A percentile compares a stretch with the other conserved stretches of the same genome.
Evolutionary conservation across 805 yeast species (phyloP).

Genomic region (Saccharomycopsis fibuligera): DNA sequence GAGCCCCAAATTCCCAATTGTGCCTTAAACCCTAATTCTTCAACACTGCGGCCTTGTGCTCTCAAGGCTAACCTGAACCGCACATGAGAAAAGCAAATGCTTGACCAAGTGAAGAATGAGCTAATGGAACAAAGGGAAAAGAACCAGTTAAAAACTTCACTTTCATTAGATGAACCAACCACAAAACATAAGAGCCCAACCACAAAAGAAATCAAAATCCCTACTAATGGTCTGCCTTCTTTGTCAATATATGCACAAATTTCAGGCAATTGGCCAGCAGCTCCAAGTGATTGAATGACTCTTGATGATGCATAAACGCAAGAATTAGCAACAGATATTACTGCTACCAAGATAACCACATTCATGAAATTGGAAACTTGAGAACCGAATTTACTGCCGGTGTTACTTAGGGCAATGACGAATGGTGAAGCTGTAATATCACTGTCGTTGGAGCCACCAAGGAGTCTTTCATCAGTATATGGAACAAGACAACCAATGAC

Average conservation of each 20-base stretch:
- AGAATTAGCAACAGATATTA: slow-evolving; percentile 51
- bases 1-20: slow-evolving; percentile 51
- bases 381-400: slow-evolving; percentile 49
- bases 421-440: slow-evolving; percentile 58
- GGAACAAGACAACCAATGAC: slow-evolving; percentile 52
- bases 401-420: slow-evolving; percentile 51
- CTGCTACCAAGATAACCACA: slow-evolving; percentile 58
- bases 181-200: slow-evolving; percentile 60
- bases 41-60: slow-evolving; percentile 43
- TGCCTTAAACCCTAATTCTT: slow-evolving; percentile 48
- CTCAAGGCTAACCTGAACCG: slow-evolving; percentile 53
- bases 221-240: slow-evolving; percentile 52
- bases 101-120: slow-evolving; percentile 56
- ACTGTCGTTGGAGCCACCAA: slow-evolving; percentile 33
- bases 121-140: slow-evolving; percentile 55
- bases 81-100: slow-evolving; percentile 49
- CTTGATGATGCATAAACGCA: slow-evolving; percentile 44
- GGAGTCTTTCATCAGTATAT: slow-evolving; percentile 35
- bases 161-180: slow-evolving; percentile 53
- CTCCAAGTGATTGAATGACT: slow-evolving; percentile 47
- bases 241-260: slow-evolving; percentile 47
- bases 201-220: slow-evolving; percentile 43
- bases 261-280: slow-evolving; percentile 55
- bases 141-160: slow-evolving; percentile 58
- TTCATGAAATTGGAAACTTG: slow-evolving; percentile 44